These are phyloP conservation scores for Steccherinum ochraceum DNA, from an alignment of 768 basidiomycete genomes.

Conservation along the genomic window DNA sequence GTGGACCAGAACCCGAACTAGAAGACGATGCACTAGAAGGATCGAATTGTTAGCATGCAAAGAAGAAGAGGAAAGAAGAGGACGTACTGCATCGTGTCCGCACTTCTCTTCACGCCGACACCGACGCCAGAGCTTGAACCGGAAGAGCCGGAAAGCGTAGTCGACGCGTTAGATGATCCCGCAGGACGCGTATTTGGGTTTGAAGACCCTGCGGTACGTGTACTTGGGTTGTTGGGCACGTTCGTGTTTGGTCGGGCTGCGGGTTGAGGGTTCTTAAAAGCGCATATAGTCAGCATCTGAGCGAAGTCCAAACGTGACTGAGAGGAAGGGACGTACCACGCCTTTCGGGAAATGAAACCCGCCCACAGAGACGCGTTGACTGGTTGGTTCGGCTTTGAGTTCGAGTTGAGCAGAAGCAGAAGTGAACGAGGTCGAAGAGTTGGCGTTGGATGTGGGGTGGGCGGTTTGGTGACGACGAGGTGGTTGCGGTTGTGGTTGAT, in stretches of 20 bases:
- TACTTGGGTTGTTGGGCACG: neutral
- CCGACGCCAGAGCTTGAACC: neutral
- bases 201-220: neutral
- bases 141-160: too few species aligned
- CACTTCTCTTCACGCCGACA: constrained; percentile 8
- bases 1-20: neutral
- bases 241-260: neutral
- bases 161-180: too few species aligned
- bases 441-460: neutral
- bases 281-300: neutral
- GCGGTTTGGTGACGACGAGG: neutral
- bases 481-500: neutral
- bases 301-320: neutral
- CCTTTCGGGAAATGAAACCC: constrained; percentile 11
- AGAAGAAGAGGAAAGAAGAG: neutral
- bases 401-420: neutral
- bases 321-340: neutral
- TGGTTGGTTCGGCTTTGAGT: neutral
- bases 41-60: neutral
- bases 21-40: neutral
- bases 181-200: too few species aligned
- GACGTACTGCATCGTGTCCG: constrained; percentile 11
- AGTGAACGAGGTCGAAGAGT: neutral
- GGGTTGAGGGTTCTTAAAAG: neutral
- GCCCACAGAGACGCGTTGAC: constrained; percentile 3